Base-by-base conservation (phyloP, 2,329 filamentous ascomycete genomes). In the Neurospora sp. region DNA sequence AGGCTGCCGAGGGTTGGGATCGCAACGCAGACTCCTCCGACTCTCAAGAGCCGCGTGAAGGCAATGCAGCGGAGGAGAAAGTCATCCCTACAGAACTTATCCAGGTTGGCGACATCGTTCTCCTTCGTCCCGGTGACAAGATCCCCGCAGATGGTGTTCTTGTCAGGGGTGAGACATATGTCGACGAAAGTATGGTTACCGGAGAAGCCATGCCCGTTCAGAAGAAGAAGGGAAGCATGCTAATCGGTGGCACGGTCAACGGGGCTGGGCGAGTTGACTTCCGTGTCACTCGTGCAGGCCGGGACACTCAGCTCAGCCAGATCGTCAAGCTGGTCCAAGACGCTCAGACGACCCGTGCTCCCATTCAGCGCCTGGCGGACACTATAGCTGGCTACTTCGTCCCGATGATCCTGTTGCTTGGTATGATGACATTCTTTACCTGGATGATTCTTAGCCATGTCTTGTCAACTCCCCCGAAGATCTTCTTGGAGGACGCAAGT, bases 291-390 rank as follows among this genome's bases (percentile, higher is more conserved):
- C 88, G 95, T 75, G 94, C 95, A 41, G 96, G 96, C 67, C 91
- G 94, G 72, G 95, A 99, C 77, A 99, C 96, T 0, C 95, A 98
- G 79, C 89, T 99, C 69, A 97, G 93, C 80, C 96, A 98, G 80
- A 99, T 99, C 74, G 96, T 99, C 73, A 96, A 95, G 80, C 87
- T 98, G n/a, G 96, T 99, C 0, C 96, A 99, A 80, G 93, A 97
- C 78, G 96, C 96, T 3, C 96, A 99, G 80, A 98, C 95, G 2
- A 95, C 89, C 68, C 89, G 96, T 46, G 96, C 96, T 8, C 96
- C 96, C 0, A 99, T 99, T 71, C 96, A 99, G 79, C 89, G 92
- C 65, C 87, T 98, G 77, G 96, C 94, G 4, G 96, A 99, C 80
- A 89, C 88, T 2, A 88, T 99, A 65, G 94, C 96, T 17, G 95